These are phyloP conservation scores for Gymnopilus junonius DNA, from an alignment of 768 basidiomycete species.

Conservation along the genomic window DNA sequence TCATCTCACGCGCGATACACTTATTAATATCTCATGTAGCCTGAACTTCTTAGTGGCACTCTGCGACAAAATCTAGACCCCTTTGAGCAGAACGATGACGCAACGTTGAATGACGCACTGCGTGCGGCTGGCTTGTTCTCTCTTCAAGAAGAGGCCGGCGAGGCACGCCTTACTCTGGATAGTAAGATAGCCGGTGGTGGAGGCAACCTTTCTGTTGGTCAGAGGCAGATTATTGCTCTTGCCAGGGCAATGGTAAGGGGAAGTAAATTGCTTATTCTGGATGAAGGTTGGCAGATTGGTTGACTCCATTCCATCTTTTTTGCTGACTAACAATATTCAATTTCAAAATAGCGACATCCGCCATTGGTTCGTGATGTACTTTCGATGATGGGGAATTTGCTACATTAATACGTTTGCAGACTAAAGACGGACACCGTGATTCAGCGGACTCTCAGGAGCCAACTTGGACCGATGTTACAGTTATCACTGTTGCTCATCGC, in stretches of 20 bases:
- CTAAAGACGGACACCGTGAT: slow-evolving; percentile 71
- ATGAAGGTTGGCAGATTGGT: slow-evolving; percentile 49
- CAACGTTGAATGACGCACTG: slow-evolving; percentile 41
- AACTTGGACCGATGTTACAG: slow-evolving; percentile 61
- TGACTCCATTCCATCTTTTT: slow-evolving; percentile 21
- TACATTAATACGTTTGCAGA: slow-evolving; percentile 34
- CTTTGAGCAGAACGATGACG: slow-evolving; percentile 61
- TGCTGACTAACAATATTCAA: not conserved
- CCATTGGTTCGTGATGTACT: slow-evolving; percentile 42
- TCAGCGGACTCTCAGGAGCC: slow-evolving; percentile 68
- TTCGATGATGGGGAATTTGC: not conserved
- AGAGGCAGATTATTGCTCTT: slow-evolving; percentile 72
- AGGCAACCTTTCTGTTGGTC: slow-evolving; percentile 76
- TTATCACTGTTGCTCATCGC: slow-evolving; percentile 73
- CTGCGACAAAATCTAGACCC: slow-evolving; percentile 73
- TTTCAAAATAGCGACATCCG: slow-evolving; percentile 43
- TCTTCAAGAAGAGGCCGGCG: slow-evolving; percentile 44
- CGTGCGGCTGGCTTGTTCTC: slow-evolving; percentile 46
- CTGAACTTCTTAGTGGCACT: slow-evolving; percentile 56
- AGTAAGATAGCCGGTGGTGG: slow-evolving; percentile 57
- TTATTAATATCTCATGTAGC: slow-evolving; percentile 23
- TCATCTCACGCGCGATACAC: not conserved
- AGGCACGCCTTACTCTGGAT: slow-evolving; percentile 54
- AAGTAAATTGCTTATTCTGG: slow-evolving; percentile 64
- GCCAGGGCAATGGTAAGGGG: slow-evolving; percentile 64